Evolutionary conservation across 139 green algal species (phyloP).

Genomic region (Nannochloris sp.): DNA sequence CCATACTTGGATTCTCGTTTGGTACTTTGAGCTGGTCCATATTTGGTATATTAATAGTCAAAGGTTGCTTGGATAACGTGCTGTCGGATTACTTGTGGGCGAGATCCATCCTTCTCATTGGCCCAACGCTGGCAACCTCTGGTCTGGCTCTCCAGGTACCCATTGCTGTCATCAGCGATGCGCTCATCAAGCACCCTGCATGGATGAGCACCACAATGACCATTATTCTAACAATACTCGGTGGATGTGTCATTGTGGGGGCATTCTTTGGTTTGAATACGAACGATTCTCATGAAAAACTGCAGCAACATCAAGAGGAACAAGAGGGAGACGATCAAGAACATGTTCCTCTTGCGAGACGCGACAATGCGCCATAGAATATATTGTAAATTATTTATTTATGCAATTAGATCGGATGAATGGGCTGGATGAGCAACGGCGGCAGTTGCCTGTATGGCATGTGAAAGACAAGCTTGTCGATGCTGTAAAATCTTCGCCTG

Average conservation of each 20-base stretch:
- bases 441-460: slow-evolving; percentile 53
- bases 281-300: neutral
- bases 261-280: slow-evolving; percentile 57
- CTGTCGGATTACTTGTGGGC: slow-evolving; percentile 95
- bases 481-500: slow-evolving; percentile 27
- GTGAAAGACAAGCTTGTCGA: slow-evolving; percentile 44
- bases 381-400: neutral
- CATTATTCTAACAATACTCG: slow-evolving; percentile 41
- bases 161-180: slow-evolving; percentile 34
- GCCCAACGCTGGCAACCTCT: slow-evolving; percentile 78
- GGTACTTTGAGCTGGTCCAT: slow-evolving; percentile 21
- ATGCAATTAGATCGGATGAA: neutral
- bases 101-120: slow-evolving; percentile 79
- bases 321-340: neutral
- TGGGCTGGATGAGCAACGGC: slow-evolving; percentile 31
- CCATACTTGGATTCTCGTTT: slow-evolving; percentile 9
- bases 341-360: neutral
- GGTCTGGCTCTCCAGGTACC: slow-evolving; percentile 78
- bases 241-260: slow-evolving; percentile 46
- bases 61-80: slow-evolving; percentile 88
- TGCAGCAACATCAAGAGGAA: no score
- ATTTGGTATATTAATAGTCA: slow-evolving; percentile 22
- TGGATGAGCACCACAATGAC: slow-evolving; percentile 36
- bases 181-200: slow-evolving; percentile 21
- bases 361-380: neutral